Evolutionary conservation across 192 early-diverging fungal species (phyloP), one percentile per base, ranked within the genome.

Genomic region (Spizellomyces sp.): DNA sequence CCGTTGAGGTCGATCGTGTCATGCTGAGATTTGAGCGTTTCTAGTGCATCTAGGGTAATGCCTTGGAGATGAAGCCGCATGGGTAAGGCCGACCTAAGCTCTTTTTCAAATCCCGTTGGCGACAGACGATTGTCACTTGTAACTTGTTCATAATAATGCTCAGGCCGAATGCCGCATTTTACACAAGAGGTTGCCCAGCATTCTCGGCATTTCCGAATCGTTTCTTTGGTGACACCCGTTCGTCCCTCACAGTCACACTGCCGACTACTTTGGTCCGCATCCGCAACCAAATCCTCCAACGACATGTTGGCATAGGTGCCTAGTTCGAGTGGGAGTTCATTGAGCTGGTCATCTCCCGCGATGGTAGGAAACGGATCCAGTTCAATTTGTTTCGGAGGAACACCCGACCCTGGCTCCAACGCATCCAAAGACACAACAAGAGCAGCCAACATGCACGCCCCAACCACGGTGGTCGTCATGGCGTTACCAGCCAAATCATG

Each of bases 401-500:
- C 48, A 42, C 54, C 48, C 61, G 60, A 41, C 43, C 69, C 75
- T 0, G 14, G 14, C 27, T 62, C 62, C 42, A 74, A 15, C 0
- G 52, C 22, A 7, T 69, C 19, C 45, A 44, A 46, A 14, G 66
- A 73, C 10, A 79, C 59, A 9, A 70, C 55, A n/a, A 83, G 43
- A 5, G 81, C 81, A 14, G 76, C 60, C 21, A 83, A 45, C 46
- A 83, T 80, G 52, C 68, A 69, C 27, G 79, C 66, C 2, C 79
- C 78, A 48, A 83, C 79, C 41, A 83, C 81, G 15, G 81, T 83
- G 43, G 74, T 78, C 4, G 81, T 68, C 81, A 83, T 83, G 62
- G 81, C 81, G 62, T 83, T 83, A 4, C 81, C 81, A 15, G 81
- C 81, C 59, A 83, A 69, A 69, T 83, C 81, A 22, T 72, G 69